These are phyloP conservation scores for Wickerhamomyces silvicola DNA, from an alignment of 805 yeast genomes.

Conservation along the genomic window DNA sequence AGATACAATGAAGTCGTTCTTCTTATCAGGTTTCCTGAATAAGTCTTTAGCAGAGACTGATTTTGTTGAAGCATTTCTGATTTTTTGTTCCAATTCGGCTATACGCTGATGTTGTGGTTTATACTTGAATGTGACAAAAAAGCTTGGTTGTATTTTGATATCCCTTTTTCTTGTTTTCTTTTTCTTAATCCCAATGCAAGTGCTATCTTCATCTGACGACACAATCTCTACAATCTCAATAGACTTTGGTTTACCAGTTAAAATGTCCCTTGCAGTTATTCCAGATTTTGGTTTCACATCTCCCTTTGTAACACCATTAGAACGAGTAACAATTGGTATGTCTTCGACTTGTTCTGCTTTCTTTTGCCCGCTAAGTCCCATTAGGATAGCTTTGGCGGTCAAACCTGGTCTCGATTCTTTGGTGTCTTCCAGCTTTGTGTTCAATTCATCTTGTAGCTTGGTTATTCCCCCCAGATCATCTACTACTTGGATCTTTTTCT, in stretches of 20 bases:
- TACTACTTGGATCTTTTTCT: not conserved
- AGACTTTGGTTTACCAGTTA: slow-evolving; percentile 5
- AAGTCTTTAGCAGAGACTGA: slow-evolving; percentile 17
- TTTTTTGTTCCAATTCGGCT: slow-evolving; percentile 18
- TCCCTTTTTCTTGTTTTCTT: not conserved
- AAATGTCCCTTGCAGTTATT: slow-evolving; percentile 11
- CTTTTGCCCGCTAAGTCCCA: not conserved
- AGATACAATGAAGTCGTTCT: not conserved
- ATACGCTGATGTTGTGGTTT: slow-evolving; percentile 13
- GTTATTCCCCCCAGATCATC: not conserved
- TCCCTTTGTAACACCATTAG: too few relatives aligned
- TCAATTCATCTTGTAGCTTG: not conserved
- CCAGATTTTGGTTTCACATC: slow-evolving; percentile 5
- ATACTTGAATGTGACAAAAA: slow-evolving; percentile 14
- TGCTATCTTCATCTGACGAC: slow-evolving; percentile 8
- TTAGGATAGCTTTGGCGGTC: too few relatives aligned
- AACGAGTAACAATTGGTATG: not conserved
- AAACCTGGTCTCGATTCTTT: too few relatives aligned
- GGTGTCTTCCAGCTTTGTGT: not conserved
- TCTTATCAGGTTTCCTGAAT: slow-evolving; percentile 4
- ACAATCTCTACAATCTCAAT: slow-evolving; percentile 6
- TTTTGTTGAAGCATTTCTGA: slow-evolving; percentile 7
- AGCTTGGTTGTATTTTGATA: not conserved
- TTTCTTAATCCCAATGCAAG: not conserved
- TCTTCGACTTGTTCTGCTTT: not conserved